A percentile compares a stretch with the other conserved stretches of the same genome.
Conservation (phyloP, 306 rosid genomes). For the Mimosa pudica region DNA sequence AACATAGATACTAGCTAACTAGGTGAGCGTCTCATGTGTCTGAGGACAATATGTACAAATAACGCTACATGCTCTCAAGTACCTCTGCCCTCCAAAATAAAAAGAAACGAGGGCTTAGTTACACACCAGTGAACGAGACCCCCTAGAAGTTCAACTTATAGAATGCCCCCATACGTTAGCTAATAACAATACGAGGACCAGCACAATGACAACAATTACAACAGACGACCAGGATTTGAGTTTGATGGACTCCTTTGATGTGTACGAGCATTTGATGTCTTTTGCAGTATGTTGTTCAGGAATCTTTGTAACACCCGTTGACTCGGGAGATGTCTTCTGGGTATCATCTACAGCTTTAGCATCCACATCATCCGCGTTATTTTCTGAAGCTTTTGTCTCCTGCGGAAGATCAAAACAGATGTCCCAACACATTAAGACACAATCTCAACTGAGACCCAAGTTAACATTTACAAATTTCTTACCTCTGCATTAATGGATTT, state of each 20-base stretch:
- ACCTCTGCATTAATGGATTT: constrained; percentile 48
- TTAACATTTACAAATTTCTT: constrained; percentile 30
- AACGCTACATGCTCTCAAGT: constrained; percentile 34
- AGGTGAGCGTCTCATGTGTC: constrained; percentile 20
- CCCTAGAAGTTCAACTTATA: constrained; percentile 41
- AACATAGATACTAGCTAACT: background rate
- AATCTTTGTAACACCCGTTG: constrained; percentile 1
- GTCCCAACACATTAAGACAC: constrained; percentile 33
- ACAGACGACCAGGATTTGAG: constrained; percentile 44
- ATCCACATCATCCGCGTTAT: constrained; percentile 28
- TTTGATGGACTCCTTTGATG: constrained; percentile 36
- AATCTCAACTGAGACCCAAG: constrained; percentile 3
- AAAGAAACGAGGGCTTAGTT: constrained; percentile 33
- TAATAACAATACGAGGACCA: constrained; percentile 44
- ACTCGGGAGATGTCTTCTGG: constrained; percentile 24
- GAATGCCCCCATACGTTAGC: constrained; percentile 53
- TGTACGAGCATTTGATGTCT: constrained; percentile 19
- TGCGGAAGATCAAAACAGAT: constrained; percentile 41
- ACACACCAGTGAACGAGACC: constrained; percentile 31
- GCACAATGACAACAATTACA: constrained; percentile 41
- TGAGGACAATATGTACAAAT: constrained; percentile 16
- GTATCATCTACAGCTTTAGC: constrained; percentile 30
- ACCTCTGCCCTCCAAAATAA: constrained; percentile 19
- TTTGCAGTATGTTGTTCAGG: constrained; percentile 26
- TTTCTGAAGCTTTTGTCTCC: constrained; percentile 49